These are phyloP conservation scores for Syzygium aqueum DNA, from an alignment of 345 rosid species.

Conservation along the genomic window DNA sequence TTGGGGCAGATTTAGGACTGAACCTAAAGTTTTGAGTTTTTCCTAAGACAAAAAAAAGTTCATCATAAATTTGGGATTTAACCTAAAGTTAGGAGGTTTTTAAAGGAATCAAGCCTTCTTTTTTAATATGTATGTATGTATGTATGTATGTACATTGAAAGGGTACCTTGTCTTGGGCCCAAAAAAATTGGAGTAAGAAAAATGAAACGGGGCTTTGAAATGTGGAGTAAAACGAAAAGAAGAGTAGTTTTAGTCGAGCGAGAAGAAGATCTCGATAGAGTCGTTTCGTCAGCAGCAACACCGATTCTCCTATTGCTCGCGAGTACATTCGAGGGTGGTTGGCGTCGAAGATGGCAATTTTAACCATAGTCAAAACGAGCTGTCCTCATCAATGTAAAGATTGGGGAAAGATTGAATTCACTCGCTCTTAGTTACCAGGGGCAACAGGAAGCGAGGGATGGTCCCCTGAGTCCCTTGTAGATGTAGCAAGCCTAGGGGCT, in stretches of 20 bases:
- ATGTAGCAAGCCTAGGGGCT: not conserved
- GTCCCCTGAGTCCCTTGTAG: not conserved
- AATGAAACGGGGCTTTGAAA: not conserved
- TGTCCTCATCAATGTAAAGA: not conserved
- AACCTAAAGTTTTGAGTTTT: too few relatives aligned
- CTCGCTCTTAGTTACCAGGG: too few relatives aligned
- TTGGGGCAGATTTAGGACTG: too few relatives aligned
- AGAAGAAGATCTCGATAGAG: not conserved
- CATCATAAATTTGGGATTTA: too few relatives aligned
- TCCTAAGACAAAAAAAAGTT: too few relatives aligned
- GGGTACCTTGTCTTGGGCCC: not conserved
- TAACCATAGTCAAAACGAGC: not conserved
- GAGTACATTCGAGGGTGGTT: not conserved
- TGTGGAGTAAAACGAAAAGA: not conserved
- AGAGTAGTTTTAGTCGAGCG: not conserved
- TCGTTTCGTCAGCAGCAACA: not conserved
- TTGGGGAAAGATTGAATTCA: not conserved
- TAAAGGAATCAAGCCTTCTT: too few relatives aligned
- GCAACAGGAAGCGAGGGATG: not conserved
- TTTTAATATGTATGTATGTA: too few relatives aligned
- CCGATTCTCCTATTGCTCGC: too few relatives aligned
- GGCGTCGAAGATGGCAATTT: not conserved
- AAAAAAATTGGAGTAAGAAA: not conserved
- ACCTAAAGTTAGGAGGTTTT: too few relatives aligned
- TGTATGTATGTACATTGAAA: not conserved